Base-by-base conservation (phyloP, 306 rosid species). In the Canavalia ensiformis region DNA sequence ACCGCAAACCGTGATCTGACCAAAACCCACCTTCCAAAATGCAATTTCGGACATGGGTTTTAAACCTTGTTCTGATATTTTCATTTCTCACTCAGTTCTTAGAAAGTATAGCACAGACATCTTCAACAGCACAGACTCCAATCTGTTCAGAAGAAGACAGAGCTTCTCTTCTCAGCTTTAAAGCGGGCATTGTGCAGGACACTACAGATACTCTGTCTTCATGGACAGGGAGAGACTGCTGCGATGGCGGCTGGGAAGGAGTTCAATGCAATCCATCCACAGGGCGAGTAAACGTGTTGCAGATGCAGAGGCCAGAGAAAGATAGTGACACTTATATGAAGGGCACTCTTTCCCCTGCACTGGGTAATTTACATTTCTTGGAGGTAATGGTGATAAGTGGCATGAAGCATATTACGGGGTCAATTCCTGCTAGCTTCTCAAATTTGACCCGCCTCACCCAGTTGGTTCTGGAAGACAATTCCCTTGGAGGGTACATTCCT, bases 201-300 rank as follows among this genome's bases (percentile, higher is more conserved):
- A 91, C 99, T 4, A 90, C 99, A 1, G 90, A 90, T 0, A 81
- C 86, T 1, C 84, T 95, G 2, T 87, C 98, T 28, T 82, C 99
- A 0, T 95, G 99, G 99, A 84, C 85, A 0, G 82, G 96, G 30
- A 81, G 54, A 65, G 97, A 93, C 13, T 95, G 99, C 93, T 95
- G 99, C 42, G 92, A 79, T 29, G 98, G 94, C 31, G 94, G 97
- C 4, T 95, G 99, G 99, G 98, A 93, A 79, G 99, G 99, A 31
- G 92, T 95, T 68, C 75, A 90, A 67, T 95, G 99, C 82, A 88
- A 90, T 41, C 84, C 90, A 10, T 86, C 90, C 18, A 88, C 89
- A 13, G 99, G 99, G 18, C 59, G 99, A 68, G 97, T 95, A 33
- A 95, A 87, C 30, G 79, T 41, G 63, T 90, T 95, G 87, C 91